Evolutionary conservation across 179 eudicot genomes (phyloP), one percentile per base, ranked within the genome.

Genomic region (Silene noctiflora): DNA sequence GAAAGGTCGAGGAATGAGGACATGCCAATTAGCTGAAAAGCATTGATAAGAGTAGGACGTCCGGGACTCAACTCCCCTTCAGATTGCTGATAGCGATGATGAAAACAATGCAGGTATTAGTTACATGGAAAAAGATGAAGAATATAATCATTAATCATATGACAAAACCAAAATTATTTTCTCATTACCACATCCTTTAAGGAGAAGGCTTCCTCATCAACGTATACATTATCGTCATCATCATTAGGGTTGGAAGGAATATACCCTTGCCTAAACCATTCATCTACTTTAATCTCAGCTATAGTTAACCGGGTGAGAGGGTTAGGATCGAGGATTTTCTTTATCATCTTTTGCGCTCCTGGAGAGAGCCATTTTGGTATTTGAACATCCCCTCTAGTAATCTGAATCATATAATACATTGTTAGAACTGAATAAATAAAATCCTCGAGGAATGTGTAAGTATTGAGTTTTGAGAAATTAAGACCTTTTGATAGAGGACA

Each of bases 11-110:
- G 91, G 79, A 78, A 89, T 17, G 99, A 91, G 51, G 97, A 95
- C 99, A 95, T 95, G 74, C 99, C 95, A 69, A 95, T 95, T 3
- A 95, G 88, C 87, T 95, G 92, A 88, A 95, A 95, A 25, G 98
- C 99, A 67, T 95, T 95, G 81, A 91, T 91, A 44, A 82, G 90
- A 16, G 87, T 77, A 16, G 91, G 93, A 6, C 81, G 77, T n/a
- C 83, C 87, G 6, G 85, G 89, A 33, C 83, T 81, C 61, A 76
- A 84, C 69, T 91, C 93, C 69, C 82, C 83, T 13, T 91, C 92
- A 16, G 86, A 74, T 31, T 85, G 82, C 85, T 89, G 72, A 85
- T 51, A 12, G 22, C 3, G 62, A 35, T 21, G 44, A 58, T 22
- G 56, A 56, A 9, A 69, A 24, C 21, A 62, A 39, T 70, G 20